These are phyloP conservation scores for Lactifluus subvellereus DNA, from an alignment of 768 basidiomycete species.

Conservation along the genomic window DNA sequence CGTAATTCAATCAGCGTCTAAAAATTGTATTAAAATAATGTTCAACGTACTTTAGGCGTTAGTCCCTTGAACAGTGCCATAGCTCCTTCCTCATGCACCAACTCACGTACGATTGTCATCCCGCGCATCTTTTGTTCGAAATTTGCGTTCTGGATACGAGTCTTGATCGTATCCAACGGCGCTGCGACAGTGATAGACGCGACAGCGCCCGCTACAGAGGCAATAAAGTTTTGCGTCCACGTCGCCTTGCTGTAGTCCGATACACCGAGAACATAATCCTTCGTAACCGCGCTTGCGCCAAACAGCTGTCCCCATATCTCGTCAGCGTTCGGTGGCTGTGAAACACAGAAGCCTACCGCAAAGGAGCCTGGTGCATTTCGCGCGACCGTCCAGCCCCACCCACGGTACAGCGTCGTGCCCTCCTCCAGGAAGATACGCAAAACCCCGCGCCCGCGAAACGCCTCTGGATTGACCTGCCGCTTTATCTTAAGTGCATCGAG, in stretches of 20 bases:
- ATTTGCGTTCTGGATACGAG: slow-evolving; percentile 97
- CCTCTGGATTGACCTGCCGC: slow-evolving; percentile 96
- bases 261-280: slow-evolving; percentile 88
- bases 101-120: slow-evolving; percentile 72
- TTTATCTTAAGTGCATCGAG: slow-evolving; percentile 98
- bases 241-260: slow-evolving; percentile 92
- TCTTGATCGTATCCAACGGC: slow-evolving; percentile 94
- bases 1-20: slow-evolving; percentile 20
- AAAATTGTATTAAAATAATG: neutral
- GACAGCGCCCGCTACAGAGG: slow-evolving; percentile 89
- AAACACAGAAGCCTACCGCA: slow-evolving; percentile 52
- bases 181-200: slow-evolving; percentile 95
- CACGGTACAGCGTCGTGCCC: slow-evolving; percentile 86
- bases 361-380: slow-evolving; percentile 95
- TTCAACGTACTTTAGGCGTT: slow-evolving; percentile 74
- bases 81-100: slow-evolving; percentile 80
- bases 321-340: neutral
- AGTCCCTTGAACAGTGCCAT: slow-evolving; percentile 92
- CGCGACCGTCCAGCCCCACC: slow-evolving; percentile 99
- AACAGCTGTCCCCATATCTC: slow-evolving; percentile 59
- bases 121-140: slow-evolving; percentile 85
- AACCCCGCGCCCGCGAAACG: slow-evolving; percentile 91
- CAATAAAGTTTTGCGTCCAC: slow-evolving; percentile 95
- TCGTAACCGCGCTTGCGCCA: slow-evolving; percentile 90
- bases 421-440: slow-evolving; percentile 89